phyloP scores from a whole-genome alignment of 2,329 filamentous ascomycete species.

The Aspergillus pseudonomiae region DNA sequence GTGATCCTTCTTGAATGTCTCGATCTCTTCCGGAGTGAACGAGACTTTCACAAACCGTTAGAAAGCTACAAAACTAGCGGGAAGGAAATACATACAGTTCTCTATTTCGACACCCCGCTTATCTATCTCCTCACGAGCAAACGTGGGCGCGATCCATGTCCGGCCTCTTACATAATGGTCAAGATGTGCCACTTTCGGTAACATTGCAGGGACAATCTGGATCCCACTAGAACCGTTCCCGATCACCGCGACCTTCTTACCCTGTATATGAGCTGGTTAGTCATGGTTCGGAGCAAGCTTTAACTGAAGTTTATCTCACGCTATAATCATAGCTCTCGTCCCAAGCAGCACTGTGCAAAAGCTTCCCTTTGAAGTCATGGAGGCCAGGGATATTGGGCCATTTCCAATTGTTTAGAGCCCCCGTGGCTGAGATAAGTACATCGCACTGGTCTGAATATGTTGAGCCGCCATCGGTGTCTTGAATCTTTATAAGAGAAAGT shows the following conservation, averaged over 20 bases:
- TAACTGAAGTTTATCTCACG: conserved; percentile 17
- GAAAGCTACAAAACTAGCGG: neutral
- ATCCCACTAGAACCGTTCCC: conserved; percentile 46
- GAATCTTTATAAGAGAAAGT: conserved; percentile 18
- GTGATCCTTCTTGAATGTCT: conserved; percentile 35
- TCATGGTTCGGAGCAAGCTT: neutral
- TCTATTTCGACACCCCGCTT: conserved; percentile 29
- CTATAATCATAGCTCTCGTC: conserved; percentile 40
- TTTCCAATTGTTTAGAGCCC: conserved; percentile 46
- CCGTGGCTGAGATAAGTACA: conserved; percentile 43
- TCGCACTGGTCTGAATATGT: conserved; percentile 33
- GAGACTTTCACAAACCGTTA: conserved; percentile 23
- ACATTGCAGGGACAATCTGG: conserved; percentile 43
- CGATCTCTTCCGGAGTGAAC: conserved; percentile 37
- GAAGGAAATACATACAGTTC: conserved; percentile 29
- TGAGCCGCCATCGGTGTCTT: conserved; percentile 26
- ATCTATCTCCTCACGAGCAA: conserved; percentile 33
- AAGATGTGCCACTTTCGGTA: conserved; percentile 44
- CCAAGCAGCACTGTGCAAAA: conserved; percentile 51
- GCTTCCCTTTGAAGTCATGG: conserved; percentile 49
- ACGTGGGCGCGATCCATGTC: conserved; percentile 35
- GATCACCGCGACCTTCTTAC: conserved; percentile 40
- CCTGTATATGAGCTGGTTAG: conserved; percentile 18
- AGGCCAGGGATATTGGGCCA: conserved; percentile 53
- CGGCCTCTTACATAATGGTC: conserved; percentile 39